Base-by-base conservation (phyloP, 2,329 filamentous ascomycete genomes). In the Fusarium anguioides region DNA sequence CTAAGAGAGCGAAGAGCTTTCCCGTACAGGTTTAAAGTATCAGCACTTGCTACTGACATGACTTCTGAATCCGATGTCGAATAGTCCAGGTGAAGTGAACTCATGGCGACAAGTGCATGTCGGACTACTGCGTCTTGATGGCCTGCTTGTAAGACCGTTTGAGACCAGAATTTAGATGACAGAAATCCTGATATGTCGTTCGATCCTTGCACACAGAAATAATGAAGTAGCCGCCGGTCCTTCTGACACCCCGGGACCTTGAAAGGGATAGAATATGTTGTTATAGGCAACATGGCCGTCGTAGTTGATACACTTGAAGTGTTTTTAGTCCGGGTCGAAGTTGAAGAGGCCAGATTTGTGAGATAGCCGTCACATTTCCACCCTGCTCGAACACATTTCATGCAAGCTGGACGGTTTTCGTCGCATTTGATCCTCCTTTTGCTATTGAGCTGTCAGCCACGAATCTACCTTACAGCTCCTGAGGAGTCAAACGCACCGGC, bases 391-490 rank as follows among this genome's bases (percentile, higher is more conserved):
- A 45, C 8, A 8, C 58, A 61, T 36, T 29, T 61, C 5, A 10
- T 10, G 7, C 58, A 61, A 5, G 39, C 41, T 4, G 58, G 58
- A 2, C 36, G 45, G 2, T n/a, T 36, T 35, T 61, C 58, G 11
- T 61, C 58, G 4, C 58, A 61, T 24, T 15, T 61, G 18, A 61
- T 61, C 33, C 56, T 54, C 14, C 58, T 46, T 41, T 61, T 61
- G 2, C 58, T 61, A 8, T 4, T 10, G 3, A 2, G 1, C 5
- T 36, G 29, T 61, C 3, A 61, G 27, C 20, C 12, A 2, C 24
- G 29, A 4, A 3, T 7, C 4, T 6, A 5, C 18, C 14, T 4
- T 11, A 15, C 17, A 14, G 17, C 21, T 21, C 15, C 5, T 6
- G 1, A n/a, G n/a, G 4, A 3, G 9, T 14, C 7, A 3, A 1